Percentiles rank a stretch among this genome's conserved stretches.
Conservation (phyloP, 169 alveolate species). For the Plasmodium knowlesi region DNA sequence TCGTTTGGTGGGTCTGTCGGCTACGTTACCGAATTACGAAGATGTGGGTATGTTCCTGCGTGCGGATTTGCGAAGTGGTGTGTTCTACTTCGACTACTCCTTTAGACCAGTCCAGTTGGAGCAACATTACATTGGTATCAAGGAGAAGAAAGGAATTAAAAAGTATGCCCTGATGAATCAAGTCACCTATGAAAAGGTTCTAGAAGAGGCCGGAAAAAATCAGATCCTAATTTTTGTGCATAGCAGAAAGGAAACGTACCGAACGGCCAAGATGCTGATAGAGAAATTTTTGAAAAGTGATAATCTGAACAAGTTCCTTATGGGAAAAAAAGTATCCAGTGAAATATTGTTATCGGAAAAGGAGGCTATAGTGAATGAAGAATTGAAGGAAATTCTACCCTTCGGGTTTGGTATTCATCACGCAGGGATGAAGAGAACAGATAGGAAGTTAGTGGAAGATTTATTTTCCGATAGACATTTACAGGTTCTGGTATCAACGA, state of each 20-base stretch:
- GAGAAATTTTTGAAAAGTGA: conserved; percentile 93
- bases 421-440: conserved; percentile 99
- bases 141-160: conserved; percentile 97
- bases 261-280: conserved; percentile 94
- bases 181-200: conserved; percentile 93
- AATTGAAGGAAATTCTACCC: conserved; percentile 96
- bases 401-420: conserved; percentile 99
- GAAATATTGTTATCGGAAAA: conserved; percentile 93
- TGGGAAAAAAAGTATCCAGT: conserved; percentile 91
- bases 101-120: conserved; percentile 99
- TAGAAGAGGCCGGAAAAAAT: conserved; percentile 85
- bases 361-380: conserved; percentile 89
- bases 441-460: conserved; percentile 97
- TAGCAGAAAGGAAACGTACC: conserved; percentile 98
- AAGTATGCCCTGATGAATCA: conserved; percentile 96
- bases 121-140: conserved; percentile 97
- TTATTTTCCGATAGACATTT: conserved; percentile 97
- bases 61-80: conserved; percentile 92
- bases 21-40: conserved; percentile 99
- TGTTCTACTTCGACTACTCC: conserved; percentile 96
- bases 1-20: conserved; percentile 98
- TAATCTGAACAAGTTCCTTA: conserved; percentile 88
- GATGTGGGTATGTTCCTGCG: conserved; percentile 98
- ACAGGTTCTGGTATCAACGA: conserved; percentile 98
- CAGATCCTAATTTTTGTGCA: conserved; percentile 98